Evolutionary conservation across 768 basidiomycete genomes (phyloP), one percentile per base, ranked within the genome.

Genomic region (Amanita exitialis): DNA sequence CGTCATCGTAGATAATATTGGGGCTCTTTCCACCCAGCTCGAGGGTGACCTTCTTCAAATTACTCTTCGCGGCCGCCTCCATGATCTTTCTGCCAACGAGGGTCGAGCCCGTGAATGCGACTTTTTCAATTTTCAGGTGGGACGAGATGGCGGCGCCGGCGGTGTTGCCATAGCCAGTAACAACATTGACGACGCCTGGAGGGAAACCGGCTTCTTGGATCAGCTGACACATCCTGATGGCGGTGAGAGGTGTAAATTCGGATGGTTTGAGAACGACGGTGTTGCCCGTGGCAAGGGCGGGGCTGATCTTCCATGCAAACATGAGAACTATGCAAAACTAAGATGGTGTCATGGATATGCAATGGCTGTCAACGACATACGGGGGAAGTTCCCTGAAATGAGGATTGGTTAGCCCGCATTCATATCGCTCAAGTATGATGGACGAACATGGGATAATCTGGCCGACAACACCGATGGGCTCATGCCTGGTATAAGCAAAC

Each of bases 81-180:
- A 91, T 72, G 61, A 95, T 74, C 57, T 80, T 82, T 9, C 89
- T 77, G 7, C 93, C 92, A 20, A 83, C 79, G 36, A 82, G 69
- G 1, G 88, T 89, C 53, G 83, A 86, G 2, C 90, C 91, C 0
- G 92, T 95, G 70, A 95, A 94, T 0, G 90, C 84, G 25, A 92
- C 74, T 35, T 81, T 91, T 44, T 80, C 78, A 56, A 92, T 83
- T n/a, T 69, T 72, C 63, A 72, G 72, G 66, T 91, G 87, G n/a
- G 73, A 66, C 2, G 76, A 67, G 53, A 94, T 82, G 13, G 87
- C 87, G 9, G 75, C 64, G 0, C 89, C 89, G 20, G 76, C 85
- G 8, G 77, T 81, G 45, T 69, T 58, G 0, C 90, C 91, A 59
- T 82, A 82, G 15, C 89, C 90, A 0, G 75, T 77, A 38, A 93